phyloP scores from a whole-genome alignment of 140 eudicot species.

The Cichorium intybus region DNA sequence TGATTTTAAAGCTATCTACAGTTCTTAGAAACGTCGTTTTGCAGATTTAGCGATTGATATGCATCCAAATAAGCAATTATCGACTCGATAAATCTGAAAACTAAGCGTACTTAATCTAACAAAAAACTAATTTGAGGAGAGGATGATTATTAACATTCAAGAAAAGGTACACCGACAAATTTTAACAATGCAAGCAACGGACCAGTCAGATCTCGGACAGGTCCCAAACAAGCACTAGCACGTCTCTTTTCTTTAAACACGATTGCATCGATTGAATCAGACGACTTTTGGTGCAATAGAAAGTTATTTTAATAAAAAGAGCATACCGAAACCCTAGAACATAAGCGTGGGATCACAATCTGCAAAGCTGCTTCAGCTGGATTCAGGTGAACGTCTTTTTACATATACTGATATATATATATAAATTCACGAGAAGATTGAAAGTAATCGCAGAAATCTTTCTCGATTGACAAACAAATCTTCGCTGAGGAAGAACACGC shows the following conservation, averaged over 20 bases:
- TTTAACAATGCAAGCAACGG: conserved; percentile 28
- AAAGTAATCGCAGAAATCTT: conserved; percentile 21
- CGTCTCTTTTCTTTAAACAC: conserved; percentile 16
- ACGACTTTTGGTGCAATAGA: not conserved
- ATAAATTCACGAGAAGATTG: conserved; percentile 8
- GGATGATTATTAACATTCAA: not conserved
- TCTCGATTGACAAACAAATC: conserved; percentile 33
- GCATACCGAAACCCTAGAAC: conserved; percentile 29
- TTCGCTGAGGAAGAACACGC: conserved; percentile 5
- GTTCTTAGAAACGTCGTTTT: not conserved
- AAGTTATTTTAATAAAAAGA: not conserved
- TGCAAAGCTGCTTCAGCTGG: conserved; percentile 20
- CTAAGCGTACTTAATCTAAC: not conserved
- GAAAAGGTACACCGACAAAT: not conserved
- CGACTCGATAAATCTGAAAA: conserved; percentile 3
- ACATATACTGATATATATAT: not conserved
- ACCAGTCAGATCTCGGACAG: conserved; percentile 39
- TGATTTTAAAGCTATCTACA: not conserved
- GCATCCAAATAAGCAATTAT: not conserved
- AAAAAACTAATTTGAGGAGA: not conserved
- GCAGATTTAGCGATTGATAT: not conserved
- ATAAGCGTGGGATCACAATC: conserved; percentile 36
- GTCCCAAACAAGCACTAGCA: conserved; percentile 16
- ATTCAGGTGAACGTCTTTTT: conserved; percentile 35
- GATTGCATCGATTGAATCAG: conserved; percentile 3